Conservation (phyloP, 192 early-diverging fungal genomes). For the Backusella sp. region DNA sequence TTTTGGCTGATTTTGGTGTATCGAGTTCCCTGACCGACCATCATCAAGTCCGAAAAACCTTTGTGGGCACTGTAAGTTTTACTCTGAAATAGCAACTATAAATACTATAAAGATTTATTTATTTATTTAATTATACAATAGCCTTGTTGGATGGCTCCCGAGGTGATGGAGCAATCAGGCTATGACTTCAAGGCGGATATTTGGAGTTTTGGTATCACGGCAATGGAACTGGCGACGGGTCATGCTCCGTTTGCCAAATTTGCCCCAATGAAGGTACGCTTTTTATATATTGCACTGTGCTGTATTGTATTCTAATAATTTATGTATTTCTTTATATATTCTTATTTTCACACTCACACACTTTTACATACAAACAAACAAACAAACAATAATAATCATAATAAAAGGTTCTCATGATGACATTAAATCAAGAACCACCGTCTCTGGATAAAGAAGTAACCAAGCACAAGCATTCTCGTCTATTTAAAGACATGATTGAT, state of each 20-base stretch:
- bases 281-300: background rate
- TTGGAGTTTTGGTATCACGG: slow-evolving; percentile 90
- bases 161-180: slow-evolving; percentile 86
- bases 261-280: slow-evolving; percentile 77
- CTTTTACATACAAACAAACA: background rate
- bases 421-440: slow-evolving; percentile 84
- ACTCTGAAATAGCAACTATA: background rate
- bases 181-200: slow-evolving; percentile 91
- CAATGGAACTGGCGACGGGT: slow-evolving; percentile 83
- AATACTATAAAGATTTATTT: background rate
- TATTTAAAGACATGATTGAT: slow-evolving; percentile 88
- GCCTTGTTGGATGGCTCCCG: slow-evolving; percentile 39
- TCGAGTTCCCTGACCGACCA: slow-evolving; percentile 62
- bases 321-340: background rate
- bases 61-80: slow-evolving; percentile 60
- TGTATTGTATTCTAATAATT: background rate
- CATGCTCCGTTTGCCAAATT: slow-evolving; percentile 87
- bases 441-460: slow-evolving; percentile 75
- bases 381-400: background rate
- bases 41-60: slow-evolving; percentile 64
- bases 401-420: slow-evolving; percentile 78
- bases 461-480: slow-evolving; percentile 69
- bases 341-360: background rate
- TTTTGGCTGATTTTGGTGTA: slow-evolving; percentile 70
- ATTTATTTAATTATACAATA: background rate